A percentile compares a stretch with the other conserved stretches of the same genome.
Conservation (phyloP, 305 asterid genomes). For the Solanum hybrid region DNA sequence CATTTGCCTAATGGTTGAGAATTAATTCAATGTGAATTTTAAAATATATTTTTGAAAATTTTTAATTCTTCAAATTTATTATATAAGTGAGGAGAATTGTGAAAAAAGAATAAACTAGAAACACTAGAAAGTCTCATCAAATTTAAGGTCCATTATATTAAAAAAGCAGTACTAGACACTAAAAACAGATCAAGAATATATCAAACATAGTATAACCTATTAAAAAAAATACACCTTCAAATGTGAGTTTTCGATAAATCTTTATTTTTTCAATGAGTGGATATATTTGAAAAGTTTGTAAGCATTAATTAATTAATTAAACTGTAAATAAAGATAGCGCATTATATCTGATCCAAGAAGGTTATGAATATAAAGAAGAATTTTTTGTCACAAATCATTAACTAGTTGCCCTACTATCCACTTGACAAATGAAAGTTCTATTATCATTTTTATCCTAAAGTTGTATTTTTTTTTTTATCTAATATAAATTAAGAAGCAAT, state of each 20-base stretch:
- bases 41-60: neutral
- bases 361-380: neutral
- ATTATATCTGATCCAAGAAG: constrained; percentile 6
- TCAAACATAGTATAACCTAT: neutral
- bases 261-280: neutral
- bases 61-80: no score
- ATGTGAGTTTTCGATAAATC: neutral
- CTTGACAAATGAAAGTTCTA: neutral
- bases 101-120: neutral
- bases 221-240: neutral
- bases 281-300: constrained; percentile 4
- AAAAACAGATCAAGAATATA: neutral
- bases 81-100: neutral
- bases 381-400: neutral
- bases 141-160: neutral
- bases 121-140: neutral
- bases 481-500: neutral
- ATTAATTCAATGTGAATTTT: neutral
- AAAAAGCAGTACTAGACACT: neutral
- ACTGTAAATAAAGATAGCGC: neutral
- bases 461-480: neutral
- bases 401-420: neutral
- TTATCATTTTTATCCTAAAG: neutral
- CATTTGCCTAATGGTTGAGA: neutral
- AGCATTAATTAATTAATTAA: neutral